phyloP scores from a whole-genome alignment of 768 basidiomycete species.

The Sarcodon aspratus region DNA sequence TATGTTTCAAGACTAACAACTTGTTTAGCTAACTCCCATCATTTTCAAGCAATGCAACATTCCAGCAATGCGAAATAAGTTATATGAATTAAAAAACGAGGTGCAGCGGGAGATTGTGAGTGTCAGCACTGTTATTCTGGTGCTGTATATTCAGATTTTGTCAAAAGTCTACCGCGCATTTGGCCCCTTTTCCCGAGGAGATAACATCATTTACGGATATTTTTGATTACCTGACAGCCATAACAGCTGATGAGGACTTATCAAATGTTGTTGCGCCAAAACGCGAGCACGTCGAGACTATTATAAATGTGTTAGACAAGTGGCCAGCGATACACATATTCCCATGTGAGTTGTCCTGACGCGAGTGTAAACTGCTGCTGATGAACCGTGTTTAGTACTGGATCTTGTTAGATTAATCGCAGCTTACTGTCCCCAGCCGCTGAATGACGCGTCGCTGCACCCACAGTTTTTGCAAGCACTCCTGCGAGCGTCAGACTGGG shows the following conservation, averaged over 20 bases:
- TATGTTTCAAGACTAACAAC: background rate
- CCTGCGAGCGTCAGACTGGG: slow-evolving; percentile 62
- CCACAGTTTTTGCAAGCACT: slow-evolving; percentile 48
- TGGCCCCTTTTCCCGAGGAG: slow-evolving; percentile 65
- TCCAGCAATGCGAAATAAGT: slow-evolving; percentile 66
- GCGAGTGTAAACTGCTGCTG: background rate
- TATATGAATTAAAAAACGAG: slow-evolving; percentile 63
- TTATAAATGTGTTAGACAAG: slow-evolving; percentile 53
- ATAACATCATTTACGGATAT: slow-evolving; percentile 42
- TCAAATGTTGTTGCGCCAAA: slow-evolving; percentile 7
- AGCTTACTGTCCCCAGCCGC: slow-evolving; percentile 44
- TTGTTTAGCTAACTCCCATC: slow-evolving; percentile 32
- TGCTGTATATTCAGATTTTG: background rate
- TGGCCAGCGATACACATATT: slow-evolving; percentile 70
- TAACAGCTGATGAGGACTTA: slow-evolving; percentile 13
- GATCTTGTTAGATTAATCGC: slow-evolving; percentile 74
- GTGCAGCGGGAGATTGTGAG: slow-evolving; percentile 62
- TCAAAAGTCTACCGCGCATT: slow-evolving; percentile 52
- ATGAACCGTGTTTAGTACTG: slow-evolving; percentile 41
- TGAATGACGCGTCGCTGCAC: slow-evolving; percentile 30
- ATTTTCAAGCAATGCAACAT: slow-evolving; percentile 83
- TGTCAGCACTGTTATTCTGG: background rate
- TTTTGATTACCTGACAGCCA: slow-evolving; percentile 47
- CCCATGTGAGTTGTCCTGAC: slow-evolving; percentile 35
- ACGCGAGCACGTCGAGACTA: slow-evolving; percentile 43